Percentiles rank a stretch among this genome's conserved stretches.
These are phyloP conservation scores for Murraya paniculata DNA, from an alignment of 345 rosid species.

Conservation along the genomic window DNA sequence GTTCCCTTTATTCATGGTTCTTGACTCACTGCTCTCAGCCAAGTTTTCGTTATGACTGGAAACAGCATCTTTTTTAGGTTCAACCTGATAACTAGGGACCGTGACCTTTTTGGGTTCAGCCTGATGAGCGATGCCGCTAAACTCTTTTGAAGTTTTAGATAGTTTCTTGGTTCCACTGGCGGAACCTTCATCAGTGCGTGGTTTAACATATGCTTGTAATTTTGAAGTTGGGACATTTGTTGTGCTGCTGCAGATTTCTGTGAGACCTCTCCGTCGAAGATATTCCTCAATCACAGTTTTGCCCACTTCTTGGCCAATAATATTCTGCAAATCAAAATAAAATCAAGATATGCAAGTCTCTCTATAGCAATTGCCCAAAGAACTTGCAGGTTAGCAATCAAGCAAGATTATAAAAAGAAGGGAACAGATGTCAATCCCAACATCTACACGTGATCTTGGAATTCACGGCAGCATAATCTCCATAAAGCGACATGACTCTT, in stretches of 20 bases:
- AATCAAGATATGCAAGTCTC: neutral
- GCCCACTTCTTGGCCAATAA: constrained; percentile 73
- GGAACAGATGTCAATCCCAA: neutral
- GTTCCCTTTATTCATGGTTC: constrained; percentile 28
- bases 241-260: constrained; percentile 32
- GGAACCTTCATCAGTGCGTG: constrained; percentile 45
- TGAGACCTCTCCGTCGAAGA: constrained; percentile 64
- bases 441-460: neutral
- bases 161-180: constrained; percentile 49
- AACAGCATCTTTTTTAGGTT: constrained; percentile 22
- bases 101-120: constrained; percentile 28
- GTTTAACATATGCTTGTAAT: constrained; percentile 76
- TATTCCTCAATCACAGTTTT: constrained; percentile 71
- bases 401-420: neutral
- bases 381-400: neutral
- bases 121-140: constrained; percentile 29
- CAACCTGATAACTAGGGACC: constrained; percentile 27
- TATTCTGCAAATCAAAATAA: constrained; percentile 51
- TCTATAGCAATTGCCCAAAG: neutral
- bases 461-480: neutral
- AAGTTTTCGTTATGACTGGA: constrained; percentile 24
- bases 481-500: neutral
- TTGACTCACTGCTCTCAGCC: constrained; percentile 26
- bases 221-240: constrained; percentile 43
- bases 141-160: constrained; percentile 46